Base-by-base conservation (phyloP, 2,329 filamentous ascomycete species). In the Arachnomyces sp. region DNA sequence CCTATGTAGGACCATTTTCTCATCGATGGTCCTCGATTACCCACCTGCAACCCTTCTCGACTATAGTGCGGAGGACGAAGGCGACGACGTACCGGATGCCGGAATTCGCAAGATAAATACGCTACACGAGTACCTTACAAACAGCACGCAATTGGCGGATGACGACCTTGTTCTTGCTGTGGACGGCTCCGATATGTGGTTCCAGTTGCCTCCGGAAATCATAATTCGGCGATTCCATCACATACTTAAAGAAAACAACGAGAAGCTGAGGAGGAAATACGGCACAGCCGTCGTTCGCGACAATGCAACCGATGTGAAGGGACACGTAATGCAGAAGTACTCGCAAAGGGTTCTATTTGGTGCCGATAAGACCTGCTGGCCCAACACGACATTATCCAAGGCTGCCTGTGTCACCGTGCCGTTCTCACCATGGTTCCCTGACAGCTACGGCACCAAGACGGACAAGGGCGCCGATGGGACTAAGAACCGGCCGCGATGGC, bases 191-290 rank as follows among this genome's bases (percentile, higher is more conserved):
- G 77, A 84, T 43, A 68, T 78, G 1, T 77, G 78, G 62, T 77
- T 83, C 44, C 81, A 85, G 55, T 63, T 84, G 2, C 78, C 79
- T 0, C 72, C 77, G 2, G 73, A 80, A 31, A 67, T 83, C 14
- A 61, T 84, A 47, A 71, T 85, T 17, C 63, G 73, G 47, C 71
- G 80, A 32, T 85, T 83, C 56, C 74, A 78, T 47, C 61, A 67
- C 11, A 61, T 77, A 12, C 55, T 74, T 13, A 61, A 66, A n/a
- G 66, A 68, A 37, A 73, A 72, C 18, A 77, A 83, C 46, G 56
- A 60, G 25, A 67, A 71, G 17, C 59, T 82, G 31, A 60, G 63
- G 28, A 57, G 66, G 37, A 69, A 66, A 30, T 77, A 78, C 46
- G 73, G 73, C 2, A 52, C 61, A 37, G 54, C 51, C 15, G 48